phyloP scores from a whole-genome alignment of 345 rosid species.

The Salix brachista region DNA sequence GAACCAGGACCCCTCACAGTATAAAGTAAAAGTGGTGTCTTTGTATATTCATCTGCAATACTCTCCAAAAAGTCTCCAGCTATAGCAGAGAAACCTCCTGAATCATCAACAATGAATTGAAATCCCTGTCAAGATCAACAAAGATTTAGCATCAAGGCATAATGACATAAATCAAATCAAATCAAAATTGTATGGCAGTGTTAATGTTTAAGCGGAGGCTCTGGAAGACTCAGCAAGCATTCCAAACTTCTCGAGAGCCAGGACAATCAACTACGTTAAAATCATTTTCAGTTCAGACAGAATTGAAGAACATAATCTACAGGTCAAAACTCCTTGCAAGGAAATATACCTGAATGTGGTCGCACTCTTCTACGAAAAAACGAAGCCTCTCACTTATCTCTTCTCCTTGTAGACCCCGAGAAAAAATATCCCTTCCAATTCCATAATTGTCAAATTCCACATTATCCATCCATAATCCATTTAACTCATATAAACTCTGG shows the following conservation, averaged over 20 bases:
- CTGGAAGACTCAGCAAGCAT: background rate
- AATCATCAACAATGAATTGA: conserved; percentile 82
- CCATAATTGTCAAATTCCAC: conserved; percentile 73
- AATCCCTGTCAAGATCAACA: conserved; percentile 56
- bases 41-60: conserved; percentile 76
- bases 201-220: no score
- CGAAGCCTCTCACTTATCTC: conserved; percentile 80
- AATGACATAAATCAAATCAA: background rate
- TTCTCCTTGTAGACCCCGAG: conserved; percentile 58
- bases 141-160: conserved; percentile 14
- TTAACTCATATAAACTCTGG: conserved; percentile 62
- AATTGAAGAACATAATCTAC: background rate
- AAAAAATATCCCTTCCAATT: conserved; percentile 64
- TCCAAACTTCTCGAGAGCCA: background rate
- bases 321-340: background rate
- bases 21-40: conserved; percentile 68
- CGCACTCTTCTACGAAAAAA: conserved; percentile 85
- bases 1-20: conserved; percentile 54
- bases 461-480: conserved; percentile 58
- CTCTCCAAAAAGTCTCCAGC: conserved; percentile 76
- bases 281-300: background rate
- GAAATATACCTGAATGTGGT: conserved; percentile 70
- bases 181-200: background rate
- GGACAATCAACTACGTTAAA: background rate
- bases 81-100: conserved; percentile 81